phyloP scores from a whole-genome alignment of 2,329 filamentous ascomycete genomes.

The Lachnellula cervina region DNA sequence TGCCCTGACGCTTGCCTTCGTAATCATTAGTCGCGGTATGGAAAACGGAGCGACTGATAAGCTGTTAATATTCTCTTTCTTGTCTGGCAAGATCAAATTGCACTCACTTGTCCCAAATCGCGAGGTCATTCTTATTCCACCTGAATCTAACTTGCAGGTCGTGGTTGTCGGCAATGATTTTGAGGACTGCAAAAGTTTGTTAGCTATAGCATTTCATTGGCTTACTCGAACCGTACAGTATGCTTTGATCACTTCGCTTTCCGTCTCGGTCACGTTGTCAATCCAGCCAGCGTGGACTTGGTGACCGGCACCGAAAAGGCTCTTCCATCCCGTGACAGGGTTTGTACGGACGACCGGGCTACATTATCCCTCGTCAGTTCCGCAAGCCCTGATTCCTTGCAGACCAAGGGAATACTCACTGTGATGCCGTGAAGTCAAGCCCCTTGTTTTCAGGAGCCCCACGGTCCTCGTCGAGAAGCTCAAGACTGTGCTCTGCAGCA shows the following conservation, averaged over 20 bases:
- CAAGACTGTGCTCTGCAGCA: slow-evolving; percentile 25
- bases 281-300: slow-evolving; percentile 38
- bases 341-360: slow-evolving; percentile 53
- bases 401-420: slow-evolving; percentile 23
- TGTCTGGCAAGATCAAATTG: slow-evolving; percentile 35
- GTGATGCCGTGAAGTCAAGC: slow-evolving; percentile 35
- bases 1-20: slow-evolving; percentile 41
- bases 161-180: slow-evolving; percentile 49
- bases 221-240: slow-evolving; percentile 10
- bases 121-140: slow-evolving; percentile 34
- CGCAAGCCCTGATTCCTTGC: neutral
- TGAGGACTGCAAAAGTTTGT: slow-evolving; percentile 28
- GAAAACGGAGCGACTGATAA: slow-evolving; percentile 40
- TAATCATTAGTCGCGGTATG: slow-evolving; percentile 53
- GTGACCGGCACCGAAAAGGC: slow-evolving; percentile 36
- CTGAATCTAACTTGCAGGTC: slow-evolving; percentile 46
- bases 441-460: slow-evolving; percentile 37
- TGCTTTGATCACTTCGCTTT: slow-evolving; percentile 39
- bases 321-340: slow-evolving; percentile 51
- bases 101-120: slow-evolving; percentile 51
- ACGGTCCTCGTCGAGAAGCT: slow-evolving; percentile 39
- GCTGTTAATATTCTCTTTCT: slow-evolving; percentile 56
- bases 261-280: slow-evolving; percentile 49
- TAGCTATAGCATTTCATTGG: neutral
- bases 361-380: slow-evolving; percentile 2